Evolutionary conservation across 1,284 basidiomycete species (phyloP), one percentile per base, ranked within the genome.

Genomic region (Anthracocystis walkeri): DNA sequence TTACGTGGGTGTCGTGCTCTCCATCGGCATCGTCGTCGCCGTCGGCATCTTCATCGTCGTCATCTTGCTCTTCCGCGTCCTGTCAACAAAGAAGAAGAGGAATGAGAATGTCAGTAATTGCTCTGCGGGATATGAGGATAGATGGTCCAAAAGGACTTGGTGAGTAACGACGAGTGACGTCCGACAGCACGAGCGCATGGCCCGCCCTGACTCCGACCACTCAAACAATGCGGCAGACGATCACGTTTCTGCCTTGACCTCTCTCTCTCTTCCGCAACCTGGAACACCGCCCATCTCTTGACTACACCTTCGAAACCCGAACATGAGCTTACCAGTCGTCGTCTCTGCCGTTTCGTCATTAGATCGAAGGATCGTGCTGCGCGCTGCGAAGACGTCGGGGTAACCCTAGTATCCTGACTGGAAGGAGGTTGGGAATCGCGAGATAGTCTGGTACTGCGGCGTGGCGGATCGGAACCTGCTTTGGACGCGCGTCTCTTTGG

Each of bases 41-140:
- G 4, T 78, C 65, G 20, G 52, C 64, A 29, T 74, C 68, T 25
- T 71, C 72, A 31, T 71, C 71, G 42, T 74, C 75, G 25, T 72
- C 71, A 46, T 58, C 59, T 8, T 60, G 60, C 21, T 63, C 71
- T n/a, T 65, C 58, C 7, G 45, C 61, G 31, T 74, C 58, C 59
- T 73, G 53, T 27, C 10, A 27, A 16, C 5, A 10, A 18, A 23
- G 29, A 12, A 14, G 35, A 31, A 33, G 16, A 14, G 33, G 23
- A 35, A 35, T 23, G 18, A 12, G 35, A 7, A 45, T 41, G 52
- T 69, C 60, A 69, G 60, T 59, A 40, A 48, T 46, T 4, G 55
- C 8, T 48, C 40, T 38, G 33, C 38, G 10, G 31, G 25, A n/a
- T 25, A 16, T 31, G 7, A 40, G 25, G 31, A 40, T 41, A 16